Evolutionary conservation across 2,329 filamentous ascomycete species (phyloP), one percentile per base, ranked within the genome.

Genomic region (Dothideomycetidae sp.): DNA sequence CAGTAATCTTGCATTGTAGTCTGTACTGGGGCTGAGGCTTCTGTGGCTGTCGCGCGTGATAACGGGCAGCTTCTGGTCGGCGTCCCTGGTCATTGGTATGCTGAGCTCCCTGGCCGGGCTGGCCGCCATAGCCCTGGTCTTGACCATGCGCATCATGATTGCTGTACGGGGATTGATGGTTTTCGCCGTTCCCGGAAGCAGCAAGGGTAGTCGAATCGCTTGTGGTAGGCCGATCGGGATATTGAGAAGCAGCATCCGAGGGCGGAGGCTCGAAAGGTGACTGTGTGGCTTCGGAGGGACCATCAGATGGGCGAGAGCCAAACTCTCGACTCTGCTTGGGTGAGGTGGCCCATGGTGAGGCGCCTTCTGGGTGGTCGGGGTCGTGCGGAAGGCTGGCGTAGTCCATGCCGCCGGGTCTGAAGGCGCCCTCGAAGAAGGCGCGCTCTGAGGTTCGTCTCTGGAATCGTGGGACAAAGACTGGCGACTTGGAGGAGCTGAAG

Each of bases 1-100:
- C 85, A 1, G 86, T 94, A 45, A 98, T 85, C 65, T 96, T 98
- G 31, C 81, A 85, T 56, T 93, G 85, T 26, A 98, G 71, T 59
- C 83, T 88, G 60, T 58, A 57, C 40, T 53, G 53, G 38, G 54
- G 54, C 41, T 61, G 58, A 33, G 47, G 56, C 28, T 44, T 44
- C 29, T 45, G 45, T 23, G 39, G 29, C 42, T 42, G 42, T 33
- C 36, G 36, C 12, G 30, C 15, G 14, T 42, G 43, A 19, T 42
- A 42, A 10, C 39, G 40, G 9, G 40, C 40, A 10, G 39, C 55
- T 29, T 55, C 48, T 18, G 50, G 50, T 33, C 55, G 59, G 36
- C 60, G 61, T 15, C 62, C 57, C 36, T 55, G 53, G 11, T 49
- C 44, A 32, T 53, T 50, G 30, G 55, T 54, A 26, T 57, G 50